Conservation (phyloP, 2,329 filamentous ascomycete species). For the Monosporascus sp. region DNA sequence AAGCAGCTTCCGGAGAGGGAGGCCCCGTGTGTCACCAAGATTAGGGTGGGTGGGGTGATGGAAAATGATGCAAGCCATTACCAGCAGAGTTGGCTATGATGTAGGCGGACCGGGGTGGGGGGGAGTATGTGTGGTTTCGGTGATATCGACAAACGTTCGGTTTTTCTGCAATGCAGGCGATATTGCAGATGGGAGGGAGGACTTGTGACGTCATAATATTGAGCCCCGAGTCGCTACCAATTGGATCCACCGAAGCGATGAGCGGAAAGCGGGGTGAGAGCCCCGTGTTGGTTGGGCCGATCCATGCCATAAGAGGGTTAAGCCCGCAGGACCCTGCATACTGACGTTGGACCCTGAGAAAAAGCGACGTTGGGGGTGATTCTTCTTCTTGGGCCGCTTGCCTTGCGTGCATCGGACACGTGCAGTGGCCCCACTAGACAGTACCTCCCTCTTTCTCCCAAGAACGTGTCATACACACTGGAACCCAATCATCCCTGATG, state of each 20-base stretch:
- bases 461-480: no score
- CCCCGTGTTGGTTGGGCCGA: background rate
- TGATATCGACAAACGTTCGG: background rate
- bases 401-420: no score
- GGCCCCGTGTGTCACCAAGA: no score
- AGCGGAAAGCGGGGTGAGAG: background rate
- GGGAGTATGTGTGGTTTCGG: background rate
- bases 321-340: conserved; percentile 9
- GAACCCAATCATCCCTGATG: no score
- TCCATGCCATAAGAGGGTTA: background rate
- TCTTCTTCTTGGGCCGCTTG: no score
- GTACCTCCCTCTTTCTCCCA: no score
- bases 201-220: background rate
- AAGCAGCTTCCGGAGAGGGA: no score
- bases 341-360: conserved; percentile 7
- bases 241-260: background rate
- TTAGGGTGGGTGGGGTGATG: no score
- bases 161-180: background rate
- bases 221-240: background rate
- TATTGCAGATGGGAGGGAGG: background rate
- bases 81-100: background rate
- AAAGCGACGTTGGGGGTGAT: background rate
- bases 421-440: no score
- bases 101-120: background rate
- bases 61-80: background rate